These are phyloP conservation scores for Colletotrichum trifolii DNA, from an alignment of 2,329 filamentous ascomycete species.

Conservation along the genomic window DNA sequence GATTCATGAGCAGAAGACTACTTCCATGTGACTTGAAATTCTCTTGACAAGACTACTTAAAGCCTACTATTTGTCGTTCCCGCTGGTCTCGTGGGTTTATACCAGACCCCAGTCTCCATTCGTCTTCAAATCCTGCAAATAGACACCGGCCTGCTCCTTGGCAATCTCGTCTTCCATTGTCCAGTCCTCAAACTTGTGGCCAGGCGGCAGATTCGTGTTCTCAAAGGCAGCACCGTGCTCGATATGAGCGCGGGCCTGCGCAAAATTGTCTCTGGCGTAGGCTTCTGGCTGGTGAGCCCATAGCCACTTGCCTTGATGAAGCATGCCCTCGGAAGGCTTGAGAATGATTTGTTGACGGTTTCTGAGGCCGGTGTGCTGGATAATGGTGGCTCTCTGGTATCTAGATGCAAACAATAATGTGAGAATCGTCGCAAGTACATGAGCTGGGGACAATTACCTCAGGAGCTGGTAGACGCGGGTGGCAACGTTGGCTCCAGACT, in stretches of 20 bases:
- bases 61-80: no score
- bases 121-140: not conserved
- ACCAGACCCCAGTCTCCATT: not conserved
- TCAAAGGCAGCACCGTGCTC: not conserved
- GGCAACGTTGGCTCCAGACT: not conserved
- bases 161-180: constrained; percentile 2
- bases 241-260: not conserved
- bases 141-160: constrained; percentile 2
- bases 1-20: no score
- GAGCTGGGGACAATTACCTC: not conserved
- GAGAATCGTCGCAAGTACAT: not conserved
- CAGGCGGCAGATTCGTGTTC: not conserved
- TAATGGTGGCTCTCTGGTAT: not conserved
- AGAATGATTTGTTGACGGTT: constrained; percentile 3
- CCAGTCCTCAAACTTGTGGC: constrained; percentile 1
- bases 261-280: not conserved
- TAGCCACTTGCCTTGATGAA: constrained; percentile 2
- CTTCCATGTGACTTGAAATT: no score
- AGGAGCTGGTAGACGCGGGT: not conserved
- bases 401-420: not conserved
- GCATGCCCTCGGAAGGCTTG: not conserved
- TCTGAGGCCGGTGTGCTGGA: not conserved
- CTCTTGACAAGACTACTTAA: no score
- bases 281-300: constrained; percentile 3
- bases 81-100: no score